Base-by-base conservation (phyloP, 2,329 filamentous ascomycete species). In the Penicillium psychrosexuale region DNA sequence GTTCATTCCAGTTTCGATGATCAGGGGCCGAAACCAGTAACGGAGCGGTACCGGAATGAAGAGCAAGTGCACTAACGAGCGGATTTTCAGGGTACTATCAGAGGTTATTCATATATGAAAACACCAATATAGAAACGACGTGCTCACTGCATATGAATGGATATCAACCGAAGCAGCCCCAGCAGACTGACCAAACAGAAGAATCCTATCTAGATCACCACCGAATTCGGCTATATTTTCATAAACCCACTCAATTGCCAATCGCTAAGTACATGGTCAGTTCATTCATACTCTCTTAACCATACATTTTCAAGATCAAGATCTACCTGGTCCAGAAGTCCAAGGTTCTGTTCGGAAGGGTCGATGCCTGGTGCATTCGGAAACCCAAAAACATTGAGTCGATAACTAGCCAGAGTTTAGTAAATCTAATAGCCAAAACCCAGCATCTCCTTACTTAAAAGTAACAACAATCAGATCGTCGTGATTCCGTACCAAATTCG, bases 221-320 rank as follows among this genome's bases (percentile, higher is more conserved):
- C 81, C 80, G 54, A 83, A 83, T 24, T 71, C 63, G 61, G 75
- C 66, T 51, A 82, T 81, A 58, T 80, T 68, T 28, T 75, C 59
- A 52, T 79, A 75, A 5, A 83, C 72, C 81, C 81, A 84, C 61
- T 82, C 69, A 2, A 84, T 69, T n/a, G 80, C 79, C 30, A 67
- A 49, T 13, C 65, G 58, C 60, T 82, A 43, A 8, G 17, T 17
- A 34, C 3, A 5, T 44, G 46, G 8, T 49, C 7, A 38, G 24
- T 17, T 38, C 8, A 12, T 19, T 5, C 40, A 6, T 38, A 27
- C 22, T n/a, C 8, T 8, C 13, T 19, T 2, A 22, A 13, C 3
- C 11, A 11, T 6, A 11, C 15, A 11, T 5, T 27, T 5, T 27
- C 13, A 19, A 19, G 11, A 24, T 27, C 13, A 19, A 19, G 11